A percentile compares a stretch with the other conserved stretches of the same genome.
Evolutionary conservation across 169 alveolate genomes (phyloP).

Genomic region (Cryptosporidium baileyi): DNA sequence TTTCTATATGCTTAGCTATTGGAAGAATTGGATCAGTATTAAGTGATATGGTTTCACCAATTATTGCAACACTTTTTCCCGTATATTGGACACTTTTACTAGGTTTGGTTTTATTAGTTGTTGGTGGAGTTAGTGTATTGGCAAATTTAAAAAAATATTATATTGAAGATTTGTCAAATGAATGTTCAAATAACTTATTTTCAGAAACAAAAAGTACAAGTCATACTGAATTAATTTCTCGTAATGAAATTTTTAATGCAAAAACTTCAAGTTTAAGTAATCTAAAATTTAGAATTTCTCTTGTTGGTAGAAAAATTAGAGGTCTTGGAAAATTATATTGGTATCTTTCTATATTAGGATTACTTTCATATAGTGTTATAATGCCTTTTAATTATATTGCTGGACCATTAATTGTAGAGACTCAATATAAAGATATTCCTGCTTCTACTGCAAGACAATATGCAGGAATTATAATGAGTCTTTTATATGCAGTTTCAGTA

Average conservation of each 20-base stretch:
- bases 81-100: constrained; percentile 62
- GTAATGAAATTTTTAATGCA: not conserved
- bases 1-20: constrained; percentile 58
- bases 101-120: constrained; percentile 15
- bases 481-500: constrained; percentile 64
- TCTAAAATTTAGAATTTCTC: constrained; percentile 11
- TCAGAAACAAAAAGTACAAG: not conserved
- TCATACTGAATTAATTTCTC: constrained; percentile 27
- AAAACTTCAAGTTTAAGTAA: not conserved
- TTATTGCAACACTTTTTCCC: constrained; percentile 59
- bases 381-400: constrained; percentile 69
- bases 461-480: constrained; percentile 64
- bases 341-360: constrained; percentile 46
- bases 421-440: constrained; percentile 58
- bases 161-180: constrained; percentile 6
- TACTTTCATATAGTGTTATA: constrained; percentile 55
- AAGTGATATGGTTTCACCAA: constrained; percentile 67
- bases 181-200: not conserved
- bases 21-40: constrained; percentile 68
- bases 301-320: constrained; percentile 37
- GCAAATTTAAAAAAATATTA: constrained; percentile 34
- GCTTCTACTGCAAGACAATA: constrained; percentile 67
- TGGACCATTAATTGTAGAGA: constrained; percentile 67
- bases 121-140: constrained; percentile 56
- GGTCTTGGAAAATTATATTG: constrained; percentile 56